These are phyloP conservation scores for Ceratocystis papillata DNA, from an alignment of 2,329 filamentous ascomycete genomes.

Conservation along the genomic window DNA sequence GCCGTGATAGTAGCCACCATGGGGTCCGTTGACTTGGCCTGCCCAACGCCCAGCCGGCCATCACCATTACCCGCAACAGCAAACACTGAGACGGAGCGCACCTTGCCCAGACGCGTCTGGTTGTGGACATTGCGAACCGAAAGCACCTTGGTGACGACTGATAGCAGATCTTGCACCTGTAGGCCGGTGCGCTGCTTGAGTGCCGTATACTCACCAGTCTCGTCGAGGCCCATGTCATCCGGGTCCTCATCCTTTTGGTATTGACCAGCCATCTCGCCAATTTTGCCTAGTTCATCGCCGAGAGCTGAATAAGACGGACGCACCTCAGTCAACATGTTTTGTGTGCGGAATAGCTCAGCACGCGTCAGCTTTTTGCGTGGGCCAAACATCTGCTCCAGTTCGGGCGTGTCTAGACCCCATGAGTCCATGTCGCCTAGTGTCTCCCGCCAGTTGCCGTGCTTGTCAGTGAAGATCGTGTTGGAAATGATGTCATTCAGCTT, in stretches of 20 bases:
- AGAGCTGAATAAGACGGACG: conserved; percentile 29
- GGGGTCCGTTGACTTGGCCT: conserved; percentile 73
- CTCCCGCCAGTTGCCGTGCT: conserved; percentile 31
- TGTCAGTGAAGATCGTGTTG: conserved; percentile 25
- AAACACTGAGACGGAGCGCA: conserved; percentile 63
- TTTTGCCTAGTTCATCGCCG: conserved; percentile 38
- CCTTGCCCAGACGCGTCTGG: conserved; percentile 93
- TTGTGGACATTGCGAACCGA: conserved; percentile 69
- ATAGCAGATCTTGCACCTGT: conserved; percentile 41
- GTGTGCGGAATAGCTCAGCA: conserved; percentile 23
- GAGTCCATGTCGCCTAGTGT: conserved; percentile 30
- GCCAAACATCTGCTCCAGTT: conserved; percentile 24
- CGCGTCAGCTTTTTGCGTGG: conserved; percentile 23
- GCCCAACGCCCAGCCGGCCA: conserved; percentile 76
- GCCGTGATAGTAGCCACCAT: conserved; percentile 60
- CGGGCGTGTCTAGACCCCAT: conserved; percentile 26
- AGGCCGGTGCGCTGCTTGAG: conserved; percentile 47
- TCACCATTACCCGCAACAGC: conserved; percentile 78
- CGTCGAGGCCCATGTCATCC: conserved; percentile 42
- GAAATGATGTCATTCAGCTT: conserved; percentile 23
- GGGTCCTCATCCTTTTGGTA: conserved; percentile 42
- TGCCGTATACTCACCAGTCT: conserved; percentile 40
- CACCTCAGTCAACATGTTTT: conserved; percentile 25
- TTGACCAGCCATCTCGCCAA: conserved; percentile 43
- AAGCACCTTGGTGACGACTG: conserved; percentile 58